phyloP scores from a whole-genome alignment of 2,329 filamentous ascomycete genomes.

The Fusarium sp. region DNA sequence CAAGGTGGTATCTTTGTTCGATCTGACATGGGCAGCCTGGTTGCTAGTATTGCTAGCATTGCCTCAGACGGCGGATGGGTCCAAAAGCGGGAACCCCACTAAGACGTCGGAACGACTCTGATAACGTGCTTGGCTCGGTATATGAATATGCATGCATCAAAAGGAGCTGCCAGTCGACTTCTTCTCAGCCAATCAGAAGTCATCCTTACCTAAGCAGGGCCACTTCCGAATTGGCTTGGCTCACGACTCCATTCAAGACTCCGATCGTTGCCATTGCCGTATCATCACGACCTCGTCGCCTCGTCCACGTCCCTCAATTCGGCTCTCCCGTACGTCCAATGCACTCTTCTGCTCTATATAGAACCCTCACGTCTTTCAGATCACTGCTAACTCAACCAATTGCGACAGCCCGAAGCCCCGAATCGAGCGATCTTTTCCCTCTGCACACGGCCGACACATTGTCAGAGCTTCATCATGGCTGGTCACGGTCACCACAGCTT shows the following conservation, averaged over 20 bases:
- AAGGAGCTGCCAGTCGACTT: neutral
- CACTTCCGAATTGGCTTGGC: constrained; percentile 39
- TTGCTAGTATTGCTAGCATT: constrained; percentile 18
- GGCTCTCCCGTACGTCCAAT: constrained; percentile 41
- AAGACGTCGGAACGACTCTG: constrained; percentile 13
- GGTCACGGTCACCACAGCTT: constrained; percentile 45
- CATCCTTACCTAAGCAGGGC: constrained; percentile 45
- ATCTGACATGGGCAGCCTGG: constrained; percentile 20
- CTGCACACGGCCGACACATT: constrained; percentile 1
- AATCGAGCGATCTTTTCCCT: constrained; percentile 25
- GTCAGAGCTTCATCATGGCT: constrained; percentile 43
- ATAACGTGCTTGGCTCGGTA: constrained; percentile 6
- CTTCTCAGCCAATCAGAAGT: constrained; percentile 33
- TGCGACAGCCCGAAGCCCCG: constrained; percentile 20
- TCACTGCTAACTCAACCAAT: constrained; percentile 8
- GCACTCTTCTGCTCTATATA: accelerated
- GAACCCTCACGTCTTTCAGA: neutral
- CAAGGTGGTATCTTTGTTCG: constrained; percentile 41
- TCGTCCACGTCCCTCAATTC: constrained; percentile 41
- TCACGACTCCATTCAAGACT: constrained; percentile 39
- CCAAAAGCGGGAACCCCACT: constrained; percentile 32
- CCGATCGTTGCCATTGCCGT: constrained; percentile 37
- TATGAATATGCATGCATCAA: constrained; percentile 1
- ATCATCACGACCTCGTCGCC: constrained; percentile 32
- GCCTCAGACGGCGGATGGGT: constrained; percentile 14